Evolutionary conservation across 1,284 basidiomycete genomes (phyloP).

Genomic region (Binderoboletus segoi): DNA sequence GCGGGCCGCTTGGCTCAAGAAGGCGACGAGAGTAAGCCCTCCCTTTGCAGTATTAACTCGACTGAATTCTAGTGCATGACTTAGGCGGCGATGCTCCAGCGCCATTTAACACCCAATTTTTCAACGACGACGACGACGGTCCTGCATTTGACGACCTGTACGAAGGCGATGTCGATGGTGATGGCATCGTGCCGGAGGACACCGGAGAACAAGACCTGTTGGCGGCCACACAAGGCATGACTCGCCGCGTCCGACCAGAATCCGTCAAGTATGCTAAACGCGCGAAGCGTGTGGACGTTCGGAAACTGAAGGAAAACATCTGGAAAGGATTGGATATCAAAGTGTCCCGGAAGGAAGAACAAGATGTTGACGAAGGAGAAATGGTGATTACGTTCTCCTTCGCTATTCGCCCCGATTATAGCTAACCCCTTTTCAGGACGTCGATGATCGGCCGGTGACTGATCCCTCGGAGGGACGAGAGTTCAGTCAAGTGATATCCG

Average conservation of each 20-base stretch:
- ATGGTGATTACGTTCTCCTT: constrained; percentile 53
- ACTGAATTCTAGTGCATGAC: constrained; percentile 7
- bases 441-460: constrained; percentile 54
- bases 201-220: constrained; percentile 85
- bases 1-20: constrained; percentile 57
- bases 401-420: background rate
- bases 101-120: constrained; percentile 96
- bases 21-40: constrained; percentile 60
- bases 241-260: constrained; percentile 82
- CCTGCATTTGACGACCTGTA: constrained; percentile 75
- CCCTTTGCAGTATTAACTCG: background rate
- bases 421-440: constrained; percentile 46
- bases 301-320: constrained; percentile 97
- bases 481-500: constrained; percentile 85
- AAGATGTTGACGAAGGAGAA: constrained; percentile 46
- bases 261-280: constrained; percentile 94
- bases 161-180: constrained; percentile 59
- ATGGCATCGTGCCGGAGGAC: constrained; percentile 48
- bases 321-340: constrained; percentile 89
- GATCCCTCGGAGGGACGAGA: constrained; percentile 69
- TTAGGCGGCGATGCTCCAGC: constrained; percentile 52
- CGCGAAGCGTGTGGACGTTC: constrained; percentile 96
- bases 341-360: constrained; percentile 46
- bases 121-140: constrained; percentile 90
- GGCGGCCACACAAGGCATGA: constrained; percentile 78